Evolutionary conservation across 352 stramenopile species (phyloP), one percentile per base, ranked within the genome.

Genomic region (Globisporangium alternatum): DNA sequence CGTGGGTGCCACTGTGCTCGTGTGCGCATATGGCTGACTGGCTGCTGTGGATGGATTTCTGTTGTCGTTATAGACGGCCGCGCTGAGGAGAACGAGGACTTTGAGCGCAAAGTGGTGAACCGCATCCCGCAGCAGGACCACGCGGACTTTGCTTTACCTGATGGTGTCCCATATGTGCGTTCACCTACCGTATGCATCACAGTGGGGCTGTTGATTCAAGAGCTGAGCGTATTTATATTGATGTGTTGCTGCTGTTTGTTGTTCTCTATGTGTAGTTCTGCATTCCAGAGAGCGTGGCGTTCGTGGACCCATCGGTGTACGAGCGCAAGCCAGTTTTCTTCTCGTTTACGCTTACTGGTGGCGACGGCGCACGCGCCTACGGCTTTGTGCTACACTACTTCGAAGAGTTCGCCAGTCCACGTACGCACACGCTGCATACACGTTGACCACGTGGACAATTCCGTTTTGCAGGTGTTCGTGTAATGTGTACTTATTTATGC

Each of bases 311-410:
- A 59, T 76, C 73, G 3, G 70, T 74, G 15, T 91, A 80, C 65
- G 80, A 90, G 68, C 78, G 79, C 60, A 80, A 80, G 62, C 83
- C 86, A 25, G 71, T 72, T 7, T 91, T 92, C 72, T 91, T 92
- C 66, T 92, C 86, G 8, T 94, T 94, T 61, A 82, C 81, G 35
- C 73, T 94, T 56, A 94, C 86, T 21, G 71, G 75, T n/a, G 83
- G 86, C 55, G 80, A 94, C 53, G 86, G 86, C 28, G 69, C 66
- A 37, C 81, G 77, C 31, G 86, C 78, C 19, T 94, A 89, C 52
- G 86, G 86, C 9, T 92, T 91, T 66, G 83, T 78, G 30, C 65
- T 94, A 48, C 75, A 89, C 62, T 80, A 78, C 51, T 85, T 77
- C 33, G 77, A 90, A 51, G 59, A 76, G 61, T 65, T 56, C 19